Evolutionary conservation across 2,329 filamentous ascomycete species (phyloP).

Genomic region (Basipetospora chlamydospora): DNA sequence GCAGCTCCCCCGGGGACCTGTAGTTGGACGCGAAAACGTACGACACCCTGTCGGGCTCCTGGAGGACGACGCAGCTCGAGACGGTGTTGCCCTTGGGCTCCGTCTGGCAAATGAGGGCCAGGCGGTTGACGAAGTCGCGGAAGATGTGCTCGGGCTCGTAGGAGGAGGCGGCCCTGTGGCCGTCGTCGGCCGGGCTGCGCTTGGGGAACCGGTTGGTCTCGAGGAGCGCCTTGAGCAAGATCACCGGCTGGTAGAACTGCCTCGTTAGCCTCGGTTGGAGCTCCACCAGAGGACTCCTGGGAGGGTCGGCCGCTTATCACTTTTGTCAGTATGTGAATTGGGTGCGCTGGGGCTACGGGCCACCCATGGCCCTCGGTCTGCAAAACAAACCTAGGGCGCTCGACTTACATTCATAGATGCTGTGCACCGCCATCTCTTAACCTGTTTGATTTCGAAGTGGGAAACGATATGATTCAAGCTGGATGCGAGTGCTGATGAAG

Average conservation of each 20-base stretch:
- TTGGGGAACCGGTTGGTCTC: neutral
- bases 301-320: no score
- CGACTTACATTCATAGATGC: no score
- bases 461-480: no score
- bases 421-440: no score
- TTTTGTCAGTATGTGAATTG: no score
- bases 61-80: constrained; percentile 16
- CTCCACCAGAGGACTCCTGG: no score
- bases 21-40: constrained; percentile 19
- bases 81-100: constrained; percentile 7
- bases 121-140: constrained; percentile 16
- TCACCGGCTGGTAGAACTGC: neutral
- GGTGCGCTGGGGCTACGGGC: no score
- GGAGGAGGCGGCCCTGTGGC: neutral
- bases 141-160: constrained; percentile 12
- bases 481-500: no score
- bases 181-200: neutral
- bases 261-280: neutral
- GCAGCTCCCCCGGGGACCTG: constrained; percentile 1
- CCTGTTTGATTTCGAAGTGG: no score
- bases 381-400: no score
- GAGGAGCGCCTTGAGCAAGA: constrained; percentile 1
- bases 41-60: constrained; percentile 12
- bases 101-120: constrained; percentile 17
- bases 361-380: no score